A percentile compares a stretch with the other conserved stretches of the same genome.
These are phyloP conservation scores for Blastomyces emzantsi DNA, from an alignment of 2,329 filamentous ascomycete genomes.

Conservation along the genomic window DNA sequence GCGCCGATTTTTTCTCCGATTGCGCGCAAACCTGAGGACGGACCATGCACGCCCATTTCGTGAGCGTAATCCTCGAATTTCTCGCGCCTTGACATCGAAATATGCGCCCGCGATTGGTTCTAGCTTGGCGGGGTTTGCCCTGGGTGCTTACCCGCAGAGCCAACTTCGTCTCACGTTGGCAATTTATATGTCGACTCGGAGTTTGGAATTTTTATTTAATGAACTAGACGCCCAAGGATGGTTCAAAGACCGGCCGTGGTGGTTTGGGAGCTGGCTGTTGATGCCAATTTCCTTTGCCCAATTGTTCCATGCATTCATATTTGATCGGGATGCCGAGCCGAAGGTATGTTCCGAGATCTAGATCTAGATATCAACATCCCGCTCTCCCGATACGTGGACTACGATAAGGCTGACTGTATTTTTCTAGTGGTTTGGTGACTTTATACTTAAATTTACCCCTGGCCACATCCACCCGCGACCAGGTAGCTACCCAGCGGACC, in stretches of 20 bases:
- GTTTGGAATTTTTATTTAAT: constrained; percentile 82
- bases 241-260: constrained; percentile 62
- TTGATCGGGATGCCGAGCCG: constrained; percentile 66
- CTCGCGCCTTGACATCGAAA: constrained; percentile 65
- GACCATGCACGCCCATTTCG: constrained; percentile 75
- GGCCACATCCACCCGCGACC: constrained; percentile 72
- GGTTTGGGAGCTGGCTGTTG: constrained; percentile 76
- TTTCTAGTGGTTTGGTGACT: constrained; percentile 47
- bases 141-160: constrained; percentile 64
- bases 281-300: constrained; percentile 70
- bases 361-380: not conserved
- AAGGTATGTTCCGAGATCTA: constrained; percentile 37
- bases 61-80: constrained; percentile 67
- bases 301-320: constrained; percentile 65
- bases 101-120: constrained; percentile 87
- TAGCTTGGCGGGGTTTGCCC: constrained; percentile 71
- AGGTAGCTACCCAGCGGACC: constrained; percentile 52
- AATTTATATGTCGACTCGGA: constrained; percentile 71
- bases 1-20: constrained; percentile 75
- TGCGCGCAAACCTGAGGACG: constrained; percentile 69
- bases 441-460: constrained; percentile 61
- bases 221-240: constrained; percentile 61
- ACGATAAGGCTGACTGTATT: not conserved
- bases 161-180: constrained; percentile 69
- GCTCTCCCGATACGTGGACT: not conserved